Percentiles rank a stretch among this genome's conserved stretches.
Evolutionary conservation across 1,139 yeast species (phyloP).

Genomic region (Lodderomyces jiufengensis): DNA sequence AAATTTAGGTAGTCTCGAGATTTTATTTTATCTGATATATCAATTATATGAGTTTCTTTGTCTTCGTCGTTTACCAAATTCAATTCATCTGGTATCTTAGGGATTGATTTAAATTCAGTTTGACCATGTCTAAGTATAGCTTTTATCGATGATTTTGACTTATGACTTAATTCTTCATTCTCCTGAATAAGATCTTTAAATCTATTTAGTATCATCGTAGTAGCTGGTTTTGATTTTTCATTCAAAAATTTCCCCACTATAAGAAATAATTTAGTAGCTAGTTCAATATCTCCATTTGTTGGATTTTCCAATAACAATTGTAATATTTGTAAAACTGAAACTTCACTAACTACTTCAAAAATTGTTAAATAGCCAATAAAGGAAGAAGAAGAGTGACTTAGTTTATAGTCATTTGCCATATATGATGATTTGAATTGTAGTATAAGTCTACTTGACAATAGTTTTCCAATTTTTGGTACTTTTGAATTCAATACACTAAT

Average conservation of each 20-base stretch:
- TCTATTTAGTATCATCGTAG: slow-evolving; percentile 55
- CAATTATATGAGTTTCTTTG: slow-evolving; percentile 54
- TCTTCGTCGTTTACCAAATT: slow-evolving; percentile 70
- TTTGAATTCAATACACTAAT: slow-evolving; percentile 62
- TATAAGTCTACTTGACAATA: slow-evolving; percentile 52
- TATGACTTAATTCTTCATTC: slow-evolving; percentile 35
- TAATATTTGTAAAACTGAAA: slow-evolving; percentile 60
- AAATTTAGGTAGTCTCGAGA: slow-evolving; percentile 48
- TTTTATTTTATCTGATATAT: slow-evolving; percentile 43
- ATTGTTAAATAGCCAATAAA: slow-evolving; percentile 65
- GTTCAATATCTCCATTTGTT: slow-evolving; percentile 38
- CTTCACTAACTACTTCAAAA: slow-evolving; percentile 62
- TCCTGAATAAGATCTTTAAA: slow-evolving; percentile 61
- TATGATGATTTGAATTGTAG: slow-evolving; percentile 58
- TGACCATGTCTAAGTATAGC: slow-evolving; percentile 50
- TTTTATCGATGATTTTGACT: slow-evolving; percentile 50
- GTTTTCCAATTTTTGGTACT: slow-evolving; percentile 65
- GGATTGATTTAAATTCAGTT: slow-evolving; percentile 42
- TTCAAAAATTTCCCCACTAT: slow-evolving; percentile 24
- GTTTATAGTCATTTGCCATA: slow-evolving; percentile 42
- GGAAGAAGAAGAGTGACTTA: slow-evolving; percentile 39
- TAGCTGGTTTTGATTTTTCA: slow-evolving; percentile 22
- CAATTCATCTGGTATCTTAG: slow-evolving; percentile 37
- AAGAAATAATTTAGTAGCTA: slow-evolving; percentile 24
- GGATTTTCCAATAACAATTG: slow-evolving; percentile 55